Evolutionary conservation across 2,329 filamentous ascomycete genomes (phyloP), one percentile per base, ranked within the genome.

Genomic region (Acrodontium crateriforme): DNA sequence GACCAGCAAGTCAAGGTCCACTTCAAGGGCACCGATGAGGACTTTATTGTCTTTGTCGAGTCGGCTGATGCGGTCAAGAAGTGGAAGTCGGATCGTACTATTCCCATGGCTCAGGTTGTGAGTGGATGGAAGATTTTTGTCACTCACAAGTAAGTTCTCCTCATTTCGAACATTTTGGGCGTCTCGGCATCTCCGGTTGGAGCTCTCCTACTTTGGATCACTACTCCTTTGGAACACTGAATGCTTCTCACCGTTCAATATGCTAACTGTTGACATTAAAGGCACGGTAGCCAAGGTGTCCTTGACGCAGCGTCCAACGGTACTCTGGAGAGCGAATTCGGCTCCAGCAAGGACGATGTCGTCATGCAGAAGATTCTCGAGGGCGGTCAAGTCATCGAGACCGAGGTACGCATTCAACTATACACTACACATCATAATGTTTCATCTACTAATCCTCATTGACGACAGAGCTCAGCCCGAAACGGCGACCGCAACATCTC

Each of bases 41-140:
- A 79, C 60, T 81, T 76, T 52, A 59, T 78, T 45, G 60, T 80
- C 58, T 73, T 74, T 44, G 63, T 72, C 34, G 72, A 78, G 28
- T 66, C 63, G 36, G 49, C 58, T 10, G 53, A 79, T 35, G 64
- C 67, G 26, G 74, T 82, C 47, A 65, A 80, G 57, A 75, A 87
- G 56, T 95, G 87, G 87, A 73, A 75, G 64, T 62, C 53, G 4
- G 87, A 95, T 63, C 74, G 71, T 51, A 75, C 69, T 16, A 63
- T 89, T 16, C 79, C 89, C 19, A 62, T 95, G 25, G 69, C 80
- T 2, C 75, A 94, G 47, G 85, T 98, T 31, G 69, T 95, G 31
- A 82, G 76, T 33, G 69, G 78, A 6, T 95, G 82, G 67, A 81
- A 92, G 67, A 67, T 98, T 49, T 92, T 93, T 49, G 63, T 78